These are phyloP conservation scores for Stenocarpella maydis DNA, from an alignment of 2,329 filamentous ascomycete genomes.

Conservation along the genomic window DNA sequence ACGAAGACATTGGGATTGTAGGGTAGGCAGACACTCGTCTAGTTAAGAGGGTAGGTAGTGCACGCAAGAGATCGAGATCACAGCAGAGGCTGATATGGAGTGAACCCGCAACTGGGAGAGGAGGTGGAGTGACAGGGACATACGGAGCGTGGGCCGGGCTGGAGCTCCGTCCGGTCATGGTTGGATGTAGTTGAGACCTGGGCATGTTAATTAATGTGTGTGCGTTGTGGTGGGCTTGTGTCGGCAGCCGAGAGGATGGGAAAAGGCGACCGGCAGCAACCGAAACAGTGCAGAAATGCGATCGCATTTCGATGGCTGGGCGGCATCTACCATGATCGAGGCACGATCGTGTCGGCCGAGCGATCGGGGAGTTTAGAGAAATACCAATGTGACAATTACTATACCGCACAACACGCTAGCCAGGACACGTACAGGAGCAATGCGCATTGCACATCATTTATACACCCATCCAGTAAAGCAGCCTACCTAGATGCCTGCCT, in stretches of 20 bases:
- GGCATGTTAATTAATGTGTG: not conserved
- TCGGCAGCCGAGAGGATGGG: conserved; percentile 19
- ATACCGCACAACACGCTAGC: not conserved
- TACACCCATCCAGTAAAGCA: not conserved
- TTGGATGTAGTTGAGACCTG: too few relatives aligned
- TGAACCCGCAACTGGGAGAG: not conserved
- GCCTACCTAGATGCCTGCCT: not conserved
- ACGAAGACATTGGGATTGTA: not conserved
- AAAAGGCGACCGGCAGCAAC: conserved; percentile 10
- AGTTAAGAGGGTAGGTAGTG: conserved; percentile 24
- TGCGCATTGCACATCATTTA: too few relatives aligned
- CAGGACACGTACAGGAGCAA: not conserved
- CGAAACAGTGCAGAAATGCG: conserved; percentile 8
- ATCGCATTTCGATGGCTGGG: conserved; percentile 19
- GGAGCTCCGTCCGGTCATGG: not conserved
- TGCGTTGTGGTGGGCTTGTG: conserved; percentile 8
- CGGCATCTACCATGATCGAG: conserved; percentile 31
- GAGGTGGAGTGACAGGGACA: not conserved
- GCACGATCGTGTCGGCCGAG: conserved; percentile 29
- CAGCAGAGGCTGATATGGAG: not conserved
- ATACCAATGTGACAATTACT: not conserved
- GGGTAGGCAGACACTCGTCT: not conserved
- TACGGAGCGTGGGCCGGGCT: not conserved
- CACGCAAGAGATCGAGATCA: conserved; percentile 40
- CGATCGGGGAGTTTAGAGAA: conserved; percentile 23